Evolutionary conservation across 768 basidiomycete genomes (phyloP).

Genomic region (Pholiota molesta): DNA sequence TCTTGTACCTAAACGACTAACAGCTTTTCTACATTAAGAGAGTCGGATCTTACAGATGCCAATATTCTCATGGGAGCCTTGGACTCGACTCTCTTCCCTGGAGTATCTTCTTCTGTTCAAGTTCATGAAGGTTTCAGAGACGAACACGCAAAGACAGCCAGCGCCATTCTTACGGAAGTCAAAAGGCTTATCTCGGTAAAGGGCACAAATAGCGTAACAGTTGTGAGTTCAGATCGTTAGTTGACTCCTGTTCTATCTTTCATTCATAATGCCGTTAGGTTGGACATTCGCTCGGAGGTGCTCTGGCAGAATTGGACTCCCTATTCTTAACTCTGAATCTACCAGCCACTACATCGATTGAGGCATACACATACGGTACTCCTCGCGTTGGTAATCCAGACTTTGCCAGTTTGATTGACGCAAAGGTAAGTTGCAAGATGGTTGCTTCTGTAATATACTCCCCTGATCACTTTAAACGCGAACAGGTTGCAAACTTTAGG

Average conservation of each 20-base stretch:
- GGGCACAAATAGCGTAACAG: constrained; percentile 19
- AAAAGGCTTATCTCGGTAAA: constrained; percentile 39
- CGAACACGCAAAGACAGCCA: constrained; percentile 41
- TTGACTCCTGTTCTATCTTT: not conserved
- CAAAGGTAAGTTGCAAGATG: constrained; percentile 31
- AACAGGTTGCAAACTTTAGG: constrained; percentile 37
- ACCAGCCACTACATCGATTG: constrained; percentile 40
- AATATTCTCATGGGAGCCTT: constrained; percentile 40
- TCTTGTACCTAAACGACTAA: not conserved
- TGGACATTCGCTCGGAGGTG: constrained; percentile 57
- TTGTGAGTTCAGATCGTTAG: constrained; percentile 42
- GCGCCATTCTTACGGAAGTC: constrained; percentile 43
- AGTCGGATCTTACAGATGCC: constrained; percentile 50
- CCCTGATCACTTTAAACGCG: not conserved
- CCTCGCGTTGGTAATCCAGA: constrained; percentile 55
- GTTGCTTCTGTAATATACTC: not conserved
- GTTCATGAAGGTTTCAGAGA: constrained; percentile 55
- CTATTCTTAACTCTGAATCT: constrained; percentile 51
- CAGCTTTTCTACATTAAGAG: constrained; percentile 24
- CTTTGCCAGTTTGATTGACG: constrained; percentile 50
- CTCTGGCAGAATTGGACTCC: constrained; percentile 53
- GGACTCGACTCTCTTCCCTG: constrained; percentile 51
- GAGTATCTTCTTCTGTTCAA: constrained; percentile 40
- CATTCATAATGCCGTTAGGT: constrained; percentile 28
- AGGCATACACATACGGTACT: constrained; percentile 49